Evolutionary conservation across 768 basidiomycete species (phyloP).

Genomic region (Dictyophora rubrovolvata): DNA sequence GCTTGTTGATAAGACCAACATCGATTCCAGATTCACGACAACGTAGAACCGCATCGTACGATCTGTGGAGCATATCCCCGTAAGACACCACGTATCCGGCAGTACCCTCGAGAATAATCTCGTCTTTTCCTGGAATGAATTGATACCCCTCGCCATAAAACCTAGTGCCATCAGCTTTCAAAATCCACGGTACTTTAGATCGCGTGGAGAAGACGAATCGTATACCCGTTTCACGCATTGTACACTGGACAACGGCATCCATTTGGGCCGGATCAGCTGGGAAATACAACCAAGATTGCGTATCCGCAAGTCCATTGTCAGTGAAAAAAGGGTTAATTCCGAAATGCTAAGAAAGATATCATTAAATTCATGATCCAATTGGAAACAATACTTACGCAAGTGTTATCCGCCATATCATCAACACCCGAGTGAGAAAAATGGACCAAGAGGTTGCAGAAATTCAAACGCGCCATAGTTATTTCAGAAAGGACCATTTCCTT

Average conservation of each 20-base stretch:
- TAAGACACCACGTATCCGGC: constrained; percentile 79
- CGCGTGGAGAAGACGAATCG: constrained; percentile 87
- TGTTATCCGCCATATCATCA: constrained; percentile 45
- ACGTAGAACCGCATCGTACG: constrained; percentile 72
- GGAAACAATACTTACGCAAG: constrained; percentile 20
- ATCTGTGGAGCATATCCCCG: constrained; percentile 80
- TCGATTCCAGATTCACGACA: constrained; percentile 63
- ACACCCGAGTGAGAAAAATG: constrained; percentile 86
- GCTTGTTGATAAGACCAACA: constrained; percentile 82
- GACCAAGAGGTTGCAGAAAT: constrained; percentile 76
- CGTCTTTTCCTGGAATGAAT: constrained; percentile 80
- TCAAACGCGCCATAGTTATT: constrained; percentile 86
- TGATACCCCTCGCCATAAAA: constrained; percentile 62
- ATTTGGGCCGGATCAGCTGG: constrained; percentile 79
- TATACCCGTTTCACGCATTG: constrained; percentile 75
- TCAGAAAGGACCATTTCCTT: constrained; percentile 81
- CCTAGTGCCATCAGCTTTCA: constrained; percentile 61
- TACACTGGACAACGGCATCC: constrained; percentile 60
- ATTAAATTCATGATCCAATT: neutral
- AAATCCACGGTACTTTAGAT: constrained; percentile 80
- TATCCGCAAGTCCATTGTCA: constrained; percentile 78
- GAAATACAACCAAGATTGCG: constrained; percentile 77
- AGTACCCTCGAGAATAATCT: constrained; percentile 65
- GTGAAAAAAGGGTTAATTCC: constrained; percentile 76
- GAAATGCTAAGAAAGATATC: neutral